Conservation (phyloP, 441 rosid species). For the Erysimum cheiri region DNA sequence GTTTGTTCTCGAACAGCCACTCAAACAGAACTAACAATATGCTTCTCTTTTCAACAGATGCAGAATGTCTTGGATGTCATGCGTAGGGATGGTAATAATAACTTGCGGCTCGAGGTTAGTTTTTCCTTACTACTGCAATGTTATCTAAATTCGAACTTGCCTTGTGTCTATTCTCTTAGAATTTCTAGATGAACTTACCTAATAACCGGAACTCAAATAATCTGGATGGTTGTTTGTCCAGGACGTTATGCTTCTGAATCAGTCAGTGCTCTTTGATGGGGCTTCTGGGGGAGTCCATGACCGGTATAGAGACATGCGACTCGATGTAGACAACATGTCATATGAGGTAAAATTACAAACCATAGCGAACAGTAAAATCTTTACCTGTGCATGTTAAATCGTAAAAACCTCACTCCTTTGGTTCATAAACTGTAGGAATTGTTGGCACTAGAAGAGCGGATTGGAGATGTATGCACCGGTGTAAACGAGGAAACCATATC, state of each 20-base stretch:
- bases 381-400: background rate
- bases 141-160: conserved; percentile 3
- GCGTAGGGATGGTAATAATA: conserved; percentile 67
- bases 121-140: background rate
- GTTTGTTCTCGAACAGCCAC: background rate
- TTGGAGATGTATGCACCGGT: conserved; percentile 94
- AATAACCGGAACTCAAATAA: background rate
- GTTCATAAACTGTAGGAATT: conserved; percentile 58
- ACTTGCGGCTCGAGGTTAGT: conserved; percentile 79
- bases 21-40: conserved; percentile 40
- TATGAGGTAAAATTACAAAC: conserved; percentile 82
- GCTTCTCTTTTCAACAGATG: conserved; percentile 55
- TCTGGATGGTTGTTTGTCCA: conserved; percentile 36
- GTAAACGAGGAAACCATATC: conserved; percentile 73
- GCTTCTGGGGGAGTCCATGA: conserved; percentile 79
- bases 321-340: conserved; percentile 97
- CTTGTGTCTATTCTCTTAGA: conserved; percentile 29
- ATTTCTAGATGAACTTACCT: too few relatives aligned
- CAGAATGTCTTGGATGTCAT: conserved; percentile 87
- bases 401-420: background rate
- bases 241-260: conserved; percentile 92
- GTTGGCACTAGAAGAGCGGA: conserved; percentile 90
- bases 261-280: conserved; percentile 64
- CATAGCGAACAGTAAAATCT: background rate
- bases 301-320: conserved; percentile 95